Percentiles rank a stretch among this genome's conserved stretches.
phyloP scores from a whole-genome alignment of 352 stramenopile genomes.

The Pythium rhizo-oryzae region DNA sequence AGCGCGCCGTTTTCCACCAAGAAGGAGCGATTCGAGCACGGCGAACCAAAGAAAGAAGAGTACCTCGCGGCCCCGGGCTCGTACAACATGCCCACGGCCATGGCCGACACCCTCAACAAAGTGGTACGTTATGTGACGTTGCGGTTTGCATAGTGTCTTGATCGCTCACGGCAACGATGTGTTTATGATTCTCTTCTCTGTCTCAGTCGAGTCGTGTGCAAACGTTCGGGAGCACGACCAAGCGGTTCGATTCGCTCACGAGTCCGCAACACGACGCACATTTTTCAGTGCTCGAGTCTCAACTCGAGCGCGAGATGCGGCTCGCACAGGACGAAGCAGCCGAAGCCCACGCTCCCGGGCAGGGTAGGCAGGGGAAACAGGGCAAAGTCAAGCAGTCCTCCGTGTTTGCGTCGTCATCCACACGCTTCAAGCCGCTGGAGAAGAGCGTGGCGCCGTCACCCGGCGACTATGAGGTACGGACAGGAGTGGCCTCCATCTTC shows the following conservation, averaged over 20 bases:
- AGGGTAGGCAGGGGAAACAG: slow-evolving; percentile 23
- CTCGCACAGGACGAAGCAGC: slow-evolving; percentile 23
- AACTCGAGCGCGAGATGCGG: slow-evolving; percentile 67
- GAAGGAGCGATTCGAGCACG: slow-evolving; percentile 66
- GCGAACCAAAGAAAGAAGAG: slow-evolving; percentile 44
- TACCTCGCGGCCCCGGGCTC: slow-evolving; percentile 59
- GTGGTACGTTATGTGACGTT: slow-evolving; percentile 39
- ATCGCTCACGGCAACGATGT: too few species aligned
- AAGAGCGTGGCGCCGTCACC: slow-evolving; percentile 49
- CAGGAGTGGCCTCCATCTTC: background rate
- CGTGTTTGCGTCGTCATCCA: slow-evolving; percentile 68
- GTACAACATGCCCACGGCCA: slow-evolving; percentile 61
- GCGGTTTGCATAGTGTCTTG: too few species aligned
- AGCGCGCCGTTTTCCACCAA: slow-evolving; percentile 67
- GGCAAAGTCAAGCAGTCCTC: slow-evolving; percentile 50
- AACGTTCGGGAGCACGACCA: slow-evolving; percentile 77
- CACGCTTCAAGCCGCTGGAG: slow-evolving; percentile 44
- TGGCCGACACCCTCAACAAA: slow-evolving; percentile 72
- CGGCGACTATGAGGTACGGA: slow-evolving; percentile 72
- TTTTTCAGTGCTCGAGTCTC: slow-evolving; percentile 42
- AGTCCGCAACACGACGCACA: slow-evolving; percentile 8
- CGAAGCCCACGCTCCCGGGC: background rate
- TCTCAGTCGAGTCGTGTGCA: slow-evolving; percentile 62
- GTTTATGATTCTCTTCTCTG: background rate
- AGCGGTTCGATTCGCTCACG: slow-evolving; percentile 65